Base-by-base conservation (phyloP, 176 grass and related monocot genomes). In the Otatea glauca region DNA sequence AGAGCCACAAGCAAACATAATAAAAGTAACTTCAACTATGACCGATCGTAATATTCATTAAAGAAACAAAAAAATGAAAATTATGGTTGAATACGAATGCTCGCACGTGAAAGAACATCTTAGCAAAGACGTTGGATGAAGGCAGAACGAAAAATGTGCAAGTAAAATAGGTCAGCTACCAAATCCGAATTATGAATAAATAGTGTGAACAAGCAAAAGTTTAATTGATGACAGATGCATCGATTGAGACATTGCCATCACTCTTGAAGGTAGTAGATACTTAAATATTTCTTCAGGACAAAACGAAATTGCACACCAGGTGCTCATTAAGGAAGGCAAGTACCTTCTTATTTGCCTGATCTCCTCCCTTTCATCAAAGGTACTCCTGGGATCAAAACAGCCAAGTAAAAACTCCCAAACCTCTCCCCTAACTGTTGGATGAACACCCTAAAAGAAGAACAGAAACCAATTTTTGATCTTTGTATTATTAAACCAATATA, bases 401-500 rank as follows among this genome's bases (percentile, higher is more conserved):
- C 97, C 97, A 78, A 99, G 93, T 80, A 96, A 86, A 75, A 92
- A 96, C 50, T 96, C 97, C 97, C 97, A 99, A 76, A 99, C 97
- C 68, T 99, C 88, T 60, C 96, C 97, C 79, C 97, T 96, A 60
- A 96, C 92, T 34, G 97, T 92, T 69, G 97, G 97, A 91, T 99
- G 93, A 69, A 99, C 91, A 91, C 97, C 97, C 97, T 99, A 84
- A 62, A 75, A 68, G 10, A 87, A 65, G 1, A 38, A 81, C 29
- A 82, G 25, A 69, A 83, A 85, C 72, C 34, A 82, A 88, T 73
- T 58, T 58, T 14, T 55, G 11, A 39, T 79, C 15, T 20, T n/a
- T 68, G 84, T 35, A 70, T 82, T 37, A 63, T 43, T 83, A 69
- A 68, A 44, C 47, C n/a, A 64, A 12, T 5, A 50, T 38, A 86